Evolutionary conservation across 805 yeast species (phyloP), one percentile per base, ranked within the genome.

Genomic region (Lipomyces orientalis): DNA sequence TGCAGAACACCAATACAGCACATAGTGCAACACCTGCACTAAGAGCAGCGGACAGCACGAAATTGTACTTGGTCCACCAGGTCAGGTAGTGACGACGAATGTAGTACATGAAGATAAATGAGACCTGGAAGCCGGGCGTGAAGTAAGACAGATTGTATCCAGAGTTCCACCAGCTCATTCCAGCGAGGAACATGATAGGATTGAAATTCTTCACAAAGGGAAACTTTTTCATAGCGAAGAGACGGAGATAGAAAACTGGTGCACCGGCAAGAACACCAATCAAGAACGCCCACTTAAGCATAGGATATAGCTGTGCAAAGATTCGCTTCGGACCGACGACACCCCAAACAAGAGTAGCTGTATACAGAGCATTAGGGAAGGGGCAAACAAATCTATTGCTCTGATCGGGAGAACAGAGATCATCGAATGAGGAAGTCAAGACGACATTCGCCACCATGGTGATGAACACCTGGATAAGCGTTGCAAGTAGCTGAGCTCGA

Each of bases 11-110:
- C 64, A 88, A 77, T 55, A 87, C 78, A 0, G 86, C 87, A 67
- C 87, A 80, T 68, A 87, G 82, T 1, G 90, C 90, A 31, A 87
- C 84, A n/a, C 90, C 91, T 0, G 90, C 86, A 10, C 83, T 78
- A 33, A 88, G 78, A 0, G 86, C 89, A 63, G 88, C 84, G 33
- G 88, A 80, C 62, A 88, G 76, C 31, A 88, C 82, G 69, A 81
- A 83, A 73, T 77, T 81, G 75, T 82, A 84, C 76, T 81, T 81
- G 57, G 78, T 79, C 81, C 90, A 89, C 90, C 90, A 84, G 29
- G 81, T 76, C 59, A 82, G 74, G 75, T 84, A 84, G 68, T 81
- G 81, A 72, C 81, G 79, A 71, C 84, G 83, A 72, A 87, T 78
- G 71, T 80, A 76, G 62, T 62, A 68, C 68, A 69, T 70, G 54